Evolutionary conservation across 75 land plant species (phyloP), one percentile per base, ranked within the genome.

Genomic region (Sequoia sempervirens): DNA sequence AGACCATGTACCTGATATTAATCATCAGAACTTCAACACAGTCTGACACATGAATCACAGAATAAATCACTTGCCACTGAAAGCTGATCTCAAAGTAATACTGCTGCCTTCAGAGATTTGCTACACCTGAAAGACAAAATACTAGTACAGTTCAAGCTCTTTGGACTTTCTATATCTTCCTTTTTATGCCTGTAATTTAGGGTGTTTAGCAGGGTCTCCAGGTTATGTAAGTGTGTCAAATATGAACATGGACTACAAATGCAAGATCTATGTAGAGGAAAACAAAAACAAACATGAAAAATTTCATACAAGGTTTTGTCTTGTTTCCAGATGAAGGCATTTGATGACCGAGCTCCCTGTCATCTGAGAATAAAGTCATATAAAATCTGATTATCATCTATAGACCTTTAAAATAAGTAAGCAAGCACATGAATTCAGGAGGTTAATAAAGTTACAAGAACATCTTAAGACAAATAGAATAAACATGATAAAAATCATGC

Each of bases 221-320:
- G 50, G 50, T 78, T 43, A 78, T 78, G 40, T 45, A 37, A 18
- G 80, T 78, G 50, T 23, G 50, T 78, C 80, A 78, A 78, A 78
- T 38, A 75, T 78, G 28, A 78, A n/a, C 46, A 37, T 45, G 5
- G 28, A 78, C 30, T 26, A 78, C 43, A 45, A 78, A 78, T 45
- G 13, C n/a, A 41, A n/a, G 13, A n/a, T 45, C 80, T 45, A 45
- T 78, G n/a, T 1, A 26, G 46, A 43, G 47, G 47, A 43, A 78
- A 78, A 78, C n/a, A 61, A 75, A 41, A 40, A 23, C 80, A n/a
- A 78, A 78, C 50, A 52, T 78, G 87, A 87, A 87, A 83, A 87
- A 87, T 61, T 87, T 87, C 45, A 87, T 87, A 82, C 88, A 85
- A 38, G 87, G 88, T 85, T 87, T 87, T 38, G 87, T 75, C 50